Base-by-base conservation (phyloP, 1,284 basidiomycete genomes). In the Cystobasidium sp. region DNA sequence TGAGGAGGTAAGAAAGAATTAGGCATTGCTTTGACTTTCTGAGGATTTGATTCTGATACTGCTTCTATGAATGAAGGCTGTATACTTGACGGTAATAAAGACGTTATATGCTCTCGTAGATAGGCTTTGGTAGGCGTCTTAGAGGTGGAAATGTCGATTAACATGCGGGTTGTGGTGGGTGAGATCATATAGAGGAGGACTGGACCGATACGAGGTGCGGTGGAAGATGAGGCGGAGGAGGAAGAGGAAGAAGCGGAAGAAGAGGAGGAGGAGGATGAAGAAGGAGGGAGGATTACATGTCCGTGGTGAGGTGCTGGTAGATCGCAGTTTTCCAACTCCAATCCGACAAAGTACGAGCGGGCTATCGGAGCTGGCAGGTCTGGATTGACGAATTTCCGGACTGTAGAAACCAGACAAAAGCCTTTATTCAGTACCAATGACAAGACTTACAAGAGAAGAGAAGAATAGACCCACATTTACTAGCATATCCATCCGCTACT, bases 401-500 rank as follows among this genome's bases (percentile, higher is more conserved):
- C 70, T 73, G 37, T 9, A 12, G 37, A 12, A 20, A 44, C 20
- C 1, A 24, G 31, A 39, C 37, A 20, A 1, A 16, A 51, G 61
- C 43, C 10, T 24, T 6, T 10, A 22, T 10, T 44, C 59, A 63
- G 24, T 39, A 51, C n/a, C 55, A 22, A 1, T 20, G 10, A 10
- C n/a, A 22, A 65, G n/a, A 1, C 3, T 10, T 16, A 3, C 24
- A 39, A 37, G 59, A 43, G 59, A 2, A 16, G 39, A 16, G 1
- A 2, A 5, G 37, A 14, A 20, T 46, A 7, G 14, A 49, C 70
- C 52, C 43, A 73, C 70, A 92, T 79, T 91, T 92, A 55, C 93
- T 96, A 83, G 94, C 94, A 83, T 94, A 97, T 0, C 96, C 96
- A 82, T 99, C 96, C 7, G 94, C 94, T 71, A 98, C 85, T 81